Evolutionary conservation across 441 rosid species (phyloP).

Genomic region (Adansonia rubrostipa): DNA sequence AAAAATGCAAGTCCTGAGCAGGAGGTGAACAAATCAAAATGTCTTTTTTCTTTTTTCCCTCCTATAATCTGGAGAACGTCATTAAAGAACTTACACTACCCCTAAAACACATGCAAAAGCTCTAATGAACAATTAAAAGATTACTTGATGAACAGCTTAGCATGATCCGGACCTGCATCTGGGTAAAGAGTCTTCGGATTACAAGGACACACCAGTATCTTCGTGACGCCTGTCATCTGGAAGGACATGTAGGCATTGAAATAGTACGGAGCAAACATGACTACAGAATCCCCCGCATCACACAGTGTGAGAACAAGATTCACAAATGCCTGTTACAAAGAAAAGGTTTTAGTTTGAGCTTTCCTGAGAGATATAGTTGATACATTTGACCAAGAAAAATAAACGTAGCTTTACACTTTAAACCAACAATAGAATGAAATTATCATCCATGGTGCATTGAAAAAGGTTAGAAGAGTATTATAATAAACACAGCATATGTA

Average conservation of each 20-base stretch:
- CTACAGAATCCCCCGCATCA: slow-evolving; percentile 89
- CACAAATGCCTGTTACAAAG: slow-evolving; percentile 82
- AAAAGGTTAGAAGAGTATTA: background rate
- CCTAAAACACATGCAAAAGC: background rate
- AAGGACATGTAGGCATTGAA: slow-evolving; percentile 98
- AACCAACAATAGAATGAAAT: slow-evolving; percentile 12
- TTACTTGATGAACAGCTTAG: slow-evolving; percentile 21
- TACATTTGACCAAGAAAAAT: slow-evolving; percentile 16
- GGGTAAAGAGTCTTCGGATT: slow-evolving; percentile 76
- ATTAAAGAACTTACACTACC: slow-evolving; percentile 4
- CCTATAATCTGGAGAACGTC: slow-evolving; percentile 14
- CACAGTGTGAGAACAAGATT: slow-evolving; percentile 88
- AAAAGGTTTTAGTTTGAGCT: slow-evolving; percentile 19
- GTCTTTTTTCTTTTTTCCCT: background rate
- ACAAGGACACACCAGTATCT: slow-evolving; percentile 87
- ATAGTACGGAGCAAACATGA: slow-evolving; percentile 98
- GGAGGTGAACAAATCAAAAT: slow-evolving; percentile 17
- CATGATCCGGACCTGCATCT: slow-evolving; percentile 70
- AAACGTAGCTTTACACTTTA: slow-evolving; percentile 19
- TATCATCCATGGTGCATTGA: background rate
- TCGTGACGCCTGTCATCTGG: slow-evolving; percentile 97
- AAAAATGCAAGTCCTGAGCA: background rate
- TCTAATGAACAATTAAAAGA: background rate
- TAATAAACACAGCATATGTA: background rate
- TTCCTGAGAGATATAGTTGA: slow-evolving; percentile 13